Percentiles rank a stretch among this genome's conserved stretches.
These are phyloP conservation scores for Talaromyces ruber DNA, from an alignment of 495 filamentous ascomycete species.

Conservation along the genomic window DNA sequence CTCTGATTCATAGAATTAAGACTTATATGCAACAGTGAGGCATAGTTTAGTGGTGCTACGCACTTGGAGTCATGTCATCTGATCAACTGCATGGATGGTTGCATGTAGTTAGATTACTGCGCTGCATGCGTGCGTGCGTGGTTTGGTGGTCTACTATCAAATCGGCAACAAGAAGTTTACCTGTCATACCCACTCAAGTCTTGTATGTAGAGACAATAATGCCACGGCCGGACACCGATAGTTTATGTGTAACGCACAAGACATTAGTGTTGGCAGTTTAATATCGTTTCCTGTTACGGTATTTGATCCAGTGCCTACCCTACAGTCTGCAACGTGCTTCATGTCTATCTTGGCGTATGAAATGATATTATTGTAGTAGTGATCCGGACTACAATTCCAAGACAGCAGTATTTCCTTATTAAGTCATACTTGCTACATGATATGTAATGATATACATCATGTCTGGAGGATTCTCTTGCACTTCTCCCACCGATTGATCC, in stretches of 20 bases:
- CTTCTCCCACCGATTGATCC: conserved; percentile 43
- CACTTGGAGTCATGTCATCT: background rate
- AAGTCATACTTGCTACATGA: conserved; percentile 6
- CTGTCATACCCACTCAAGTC: background rate
- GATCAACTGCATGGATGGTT: conserved; percentile 7
- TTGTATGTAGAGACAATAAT: background rate
- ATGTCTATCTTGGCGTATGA: background rate
- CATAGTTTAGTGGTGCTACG: background rate
- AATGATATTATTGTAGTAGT: background rate
- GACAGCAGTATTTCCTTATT: conserved; percentile 1
- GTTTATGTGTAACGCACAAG: background rate
- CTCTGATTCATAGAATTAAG: background rate
- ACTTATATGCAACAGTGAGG: background rate
- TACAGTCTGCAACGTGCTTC: background rate
- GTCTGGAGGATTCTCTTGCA: conserved; percentile 70
- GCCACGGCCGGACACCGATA: background rate
- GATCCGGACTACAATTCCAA: background rate
- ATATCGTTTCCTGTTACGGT: background rate
- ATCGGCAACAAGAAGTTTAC: background rate
- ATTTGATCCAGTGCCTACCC: background rate
- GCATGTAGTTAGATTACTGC: background rate
- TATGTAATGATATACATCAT: conserved; percentile 17
- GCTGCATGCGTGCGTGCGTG: background rate
- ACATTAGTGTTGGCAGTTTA: background rate
- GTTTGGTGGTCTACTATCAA: background rate